A percentile compares a stretch with the other conserved stretches of the same genome.
These are phyloP conservation scores for Salix udensis DNA, from an alignment of 345 rosid genomes.

Conservation along the genomic window DNA sequence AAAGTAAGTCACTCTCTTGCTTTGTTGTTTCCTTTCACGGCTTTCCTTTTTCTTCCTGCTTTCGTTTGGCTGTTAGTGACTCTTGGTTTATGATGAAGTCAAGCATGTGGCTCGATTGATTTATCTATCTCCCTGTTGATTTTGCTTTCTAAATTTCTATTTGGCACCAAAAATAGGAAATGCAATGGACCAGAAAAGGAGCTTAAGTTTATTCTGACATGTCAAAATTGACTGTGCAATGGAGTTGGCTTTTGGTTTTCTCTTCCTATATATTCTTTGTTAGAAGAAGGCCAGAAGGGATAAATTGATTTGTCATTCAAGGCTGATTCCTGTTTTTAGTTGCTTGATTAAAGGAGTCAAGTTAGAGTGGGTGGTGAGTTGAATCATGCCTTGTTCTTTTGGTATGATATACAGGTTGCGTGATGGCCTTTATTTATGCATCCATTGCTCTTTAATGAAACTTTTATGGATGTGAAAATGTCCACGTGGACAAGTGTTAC, in stretches of 20 bases:
- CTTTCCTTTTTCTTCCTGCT: background rate
- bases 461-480: too few species aligned
- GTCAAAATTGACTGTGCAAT: too few species aligned
- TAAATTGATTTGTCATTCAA: background rate
- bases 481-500: too few species aligned
- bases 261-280: too few species aligned
- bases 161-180: too few species aligned
- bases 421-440: background rate
- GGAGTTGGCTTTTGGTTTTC: too few species aligned
- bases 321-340: background rate
- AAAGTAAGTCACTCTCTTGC: background rate
- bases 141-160: background rate
- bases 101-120: background rate
- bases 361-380: slow-evolving; percentile 12
- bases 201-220: background rate
- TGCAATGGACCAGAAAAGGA: background rate
- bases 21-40: background rate
- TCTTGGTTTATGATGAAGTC: too few species aligned
- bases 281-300: too few species aligned
- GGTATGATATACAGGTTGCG: background rate
- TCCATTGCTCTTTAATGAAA: background rate
- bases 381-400: slow-evolving; percentile 15
- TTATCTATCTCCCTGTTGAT: background rate
- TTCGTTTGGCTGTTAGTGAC: too few species aligned
- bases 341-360: background rate